A percentile compares a stretch with the other conserved stretches of the same genome.
phyloP scores from a whole-genome alignment of 2,329 filamentous ascomycete species.

The Cercospora sesami region DNA sequence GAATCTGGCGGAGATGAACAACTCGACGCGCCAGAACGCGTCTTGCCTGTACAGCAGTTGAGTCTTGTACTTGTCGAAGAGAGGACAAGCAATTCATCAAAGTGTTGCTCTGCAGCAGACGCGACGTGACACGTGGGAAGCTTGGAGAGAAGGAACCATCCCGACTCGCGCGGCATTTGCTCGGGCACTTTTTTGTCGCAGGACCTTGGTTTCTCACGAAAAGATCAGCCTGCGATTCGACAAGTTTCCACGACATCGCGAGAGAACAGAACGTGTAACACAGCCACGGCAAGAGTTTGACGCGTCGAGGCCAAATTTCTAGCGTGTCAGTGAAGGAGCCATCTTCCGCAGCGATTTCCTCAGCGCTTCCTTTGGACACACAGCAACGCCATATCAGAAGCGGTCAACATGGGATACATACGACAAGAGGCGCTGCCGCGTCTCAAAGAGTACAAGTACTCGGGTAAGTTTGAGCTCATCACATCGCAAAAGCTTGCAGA shows the following conservation, averaged over 20 bases:
- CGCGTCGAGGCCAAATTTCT: not conserved
- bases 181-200: not conserved
- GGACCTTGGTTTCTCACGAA: not conserved
- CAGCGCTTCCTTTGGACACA: not conserved
- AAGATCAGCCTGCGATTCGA: not conserved
- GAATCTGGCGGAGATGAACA: not conserved
- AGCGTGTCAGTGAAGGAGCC: not conserved
- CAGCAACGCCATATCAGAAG: not conserved
- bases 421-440: conserved; percentile 85
- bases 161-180: conserved; percentile 3
- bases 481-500: too few species aligned
- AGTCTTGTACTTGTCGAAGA: not conserved
- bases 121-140: not conserved
- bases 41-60: not conserved
- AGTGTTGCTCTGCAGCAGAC: not conserved
- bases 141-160: not conserved
- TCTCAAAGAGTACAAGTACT: conserved; percentile 92
- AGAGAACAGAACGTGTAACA: not conserved
- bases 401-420: conserved; percentile 78
- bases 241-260: not conserved
- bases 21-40: not conserved
- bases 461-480: conserved; percentile 22
- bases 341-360: not conserved
- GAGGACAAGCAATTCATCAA: not conserved
- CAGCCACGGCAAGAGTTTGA: not conserved